phyloP scores from a whole-genome alignment of 1,139 yeast species.

The Ogataea hybrid region DNA sequence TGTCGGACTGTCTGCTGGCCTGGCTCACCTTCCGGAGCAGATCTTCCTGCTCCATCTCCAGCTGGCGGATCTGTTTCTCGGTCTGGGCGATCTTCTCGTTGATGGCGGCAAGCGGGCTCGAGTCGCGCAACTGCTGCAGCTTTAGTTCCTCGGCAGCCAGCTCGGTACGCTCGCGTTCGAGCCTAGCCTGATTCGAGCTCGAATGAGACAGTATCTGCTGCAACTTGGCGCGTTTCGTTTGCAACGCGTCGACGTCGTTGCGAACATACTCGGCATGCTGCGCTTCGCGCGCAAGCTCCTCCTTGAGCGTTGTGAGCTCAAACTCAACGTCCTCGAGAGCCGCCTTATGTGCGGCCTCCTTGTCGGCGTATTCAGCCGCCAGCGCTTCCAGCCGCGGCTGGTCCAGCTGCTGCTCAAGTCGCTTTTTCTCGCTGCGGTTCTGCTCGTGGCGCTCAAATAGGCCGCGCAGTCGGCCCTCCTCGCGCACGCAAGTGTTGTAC shows the following conservation, averaged over 20 bases:
- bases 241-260: constrained; percentile 37
- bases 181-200: constrained; percentile 39
- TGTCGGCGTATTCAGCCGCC: constrained; percentile 11
- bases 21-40: constrained; percentile 48
- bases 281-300: constrained; percentile 39
- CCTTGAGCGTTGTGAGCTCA: constrained; percentile 32
- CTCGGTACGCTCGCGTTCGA: constrained; percentile 35
- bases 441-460: constrained; percentile 39
- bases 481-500: constrained; percentile 43
- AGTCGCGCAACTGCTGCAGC: constrained; percentile 31
- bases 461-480: constrained; percentile 59
- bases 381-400: constrained; percentile 9
- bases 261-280: constrained; percentile 41
- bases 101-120: constrained; percentile 34
- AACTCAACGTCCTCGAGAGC: constrained; percentile 13
- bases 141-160: constrained; percentile 37
- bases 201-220: constrained; percentile 39
- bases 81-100: constrained; percentile 40
- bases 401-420: constrained; percentile 19
- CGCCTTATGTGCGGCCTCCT: constrained; percentile 15
- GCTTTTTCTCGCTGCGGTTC: constrained; percentile 25
- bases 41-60: constrained; percentile 57
- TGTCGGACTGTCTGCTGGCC: constrained; percentile 58
- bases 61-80: constrained; percentile 37
- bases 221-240: constrained; percentile 35